Evolutionary conservation across 2,329 filamentous ascomycete species (phyloP).

Genomic region (Nakataea oryzae): DNA sequence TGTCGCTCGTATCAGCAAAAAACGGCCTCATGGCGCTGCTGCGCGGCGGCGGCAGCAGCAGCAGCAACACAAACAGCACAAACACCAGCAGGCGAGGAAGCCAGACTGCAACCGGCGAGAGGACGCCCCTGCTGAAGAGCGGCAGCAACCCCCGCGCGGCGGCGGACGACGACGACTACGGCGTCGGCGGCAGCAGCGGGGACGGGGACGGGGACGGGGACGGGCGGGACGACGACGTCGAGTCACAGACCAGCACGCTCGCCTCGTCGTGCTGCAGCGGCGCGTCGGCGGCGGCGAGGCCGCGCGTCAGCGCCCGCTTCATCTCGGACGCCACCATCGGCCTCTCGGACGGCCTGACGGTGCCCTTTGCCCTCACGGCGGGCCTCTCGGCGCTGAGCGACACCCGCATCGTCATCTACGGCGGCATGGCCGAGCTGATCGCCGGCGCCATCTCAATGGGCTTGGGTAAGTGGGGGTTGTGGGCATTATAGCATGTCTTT

Average conservation of each 20-base stretch:
- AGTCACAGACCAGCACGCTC: slow-evolving; percentile 4
- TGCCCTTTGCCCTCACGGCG: slow-evolving; percentile 66
- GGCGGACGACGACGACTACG: not conserved
- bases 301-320: slow-evolving; percentile 24
- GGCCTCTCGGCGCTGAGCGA: slow-evolving; percentile 53
- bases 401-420: slow-evolving; percentile 55
- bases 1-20: slow-evolving; percentile 2
- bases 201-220: not conserved
- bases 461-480: slow-evolving; percentile 30
- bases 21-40: slow-evolving; percentile 1
- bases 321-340: slow-evolving; percentile 60
- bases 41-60: not conserved
- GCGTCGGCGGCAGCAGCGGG: not conserved
- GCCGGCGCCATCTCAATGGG: slow-evolving; percentile 68
- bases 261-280: not conserved
- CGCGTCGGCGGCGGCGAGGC: not conserved
- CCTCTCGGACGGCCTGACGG: slow-evolving; percentile 64
- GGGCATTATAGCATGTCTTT: not conserved
- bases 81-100: no score
- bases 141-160: not conserved
- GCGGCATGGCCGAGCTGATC: slow-evolving; percentile 61
- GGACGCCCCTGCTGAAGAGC: not conserved
- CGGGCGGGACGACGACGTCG: slow-evolving; percentile 1
- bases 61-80: not conserved
- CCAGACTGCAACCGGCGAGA: not conserved